Percentiles rank a stretch among this genome's conserved stretches.
Conservation (phyloP, 768 basidiomycete genomes). For the Termitomyces sp. region DNA sequence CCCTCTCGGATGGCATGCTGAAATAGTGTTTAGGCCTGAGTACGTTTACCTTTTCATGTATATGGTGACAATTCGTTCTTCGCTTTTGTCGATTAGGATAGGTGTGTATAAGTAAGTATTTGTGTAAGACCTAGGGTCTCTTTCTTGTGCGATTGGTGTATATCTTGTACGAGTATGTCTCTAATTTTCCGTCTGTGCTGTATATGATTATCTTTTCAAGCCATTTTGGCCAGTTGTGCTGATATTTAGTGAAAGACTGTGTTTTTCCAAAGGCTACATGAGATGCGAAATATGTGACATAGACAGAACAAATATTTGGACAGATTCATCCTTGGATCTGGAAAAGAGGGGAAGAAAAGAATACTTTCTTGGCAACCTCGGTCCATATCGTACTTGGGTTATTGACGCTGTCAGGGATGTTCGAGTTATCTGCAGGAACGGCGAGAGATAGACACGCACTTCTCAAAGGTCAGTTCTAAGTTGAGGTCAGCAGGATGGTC, state of each 20-base stretch:
- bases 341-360: constrained; percentile 1
- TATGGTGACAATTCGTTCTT: not conserved
- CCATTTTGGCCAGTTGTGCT: not conserved
- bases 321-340: not conserved
- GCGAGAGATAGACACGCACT: constrained; percentile 28
- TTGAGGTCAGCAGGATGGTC: constrained; percentile 47
- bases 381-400: constrained; percentile 49
- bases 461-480: constrained; percentile 41
- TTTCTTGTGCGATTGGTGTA: not conserved
- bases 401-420: constrained; percentile 35
- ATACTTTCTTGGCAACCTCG: constrained; percentile 4
- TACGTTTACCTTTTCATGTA: not conserved
- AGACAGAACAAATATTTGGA: not conserved
- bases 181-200: not conserved
- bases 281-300: not conserved
- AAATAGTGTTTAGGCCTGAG: not conserved
- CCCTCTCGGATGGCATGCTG: not conserved
- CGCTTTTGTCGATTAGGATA: not conserved
- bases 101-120: not conserved
- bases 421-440: not conserved
- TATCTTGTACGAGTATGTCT: not conserved
- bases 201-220: not conserved
- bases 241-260: not conserved
- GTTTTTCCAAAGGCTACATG: not conserved
- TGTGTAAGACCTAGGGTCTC: not conserved